Evolutionary conservation across 1,139 yeast genomes (phyloP).

Genomic region (Sugiyamaella pinicola): DNA sequence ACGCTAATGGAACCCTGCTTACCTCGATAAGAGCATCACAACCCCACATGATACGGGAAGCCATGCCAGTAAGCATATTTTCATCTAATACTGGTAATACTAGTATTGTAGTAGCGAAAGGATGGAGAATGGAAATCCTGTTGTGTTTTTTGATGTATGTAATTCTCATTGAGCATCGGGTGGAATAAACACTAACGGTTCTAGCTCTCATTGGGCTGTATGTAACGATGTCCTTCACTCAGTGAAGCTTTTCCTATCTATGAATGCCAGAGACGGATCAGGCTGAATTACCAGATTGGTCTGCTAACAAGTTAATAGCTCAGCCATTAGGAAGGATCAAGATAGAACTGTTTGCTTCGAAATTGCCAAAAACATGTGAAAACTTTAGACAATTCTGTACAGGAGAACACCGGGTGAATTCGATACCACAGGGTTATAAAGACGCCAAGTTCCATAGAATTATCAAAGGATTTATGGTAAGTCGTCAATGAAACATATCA

Average conservation of each 20-base stretch:
- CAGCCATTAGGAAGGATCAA: conserved; percentile 48
- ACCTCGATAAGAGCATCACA: conserved; percentile 4
- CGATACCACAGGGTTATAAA: conserved; percentile 63
- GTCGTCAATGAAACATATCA: conserved; percentile 24
- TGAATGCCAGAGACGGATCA: too few relatives aligned
- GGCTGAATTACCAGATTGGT: too few relatives aligned
- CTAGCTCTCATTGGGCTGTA: conserved; percentile 38
- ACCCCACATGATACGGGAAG: not conserved
- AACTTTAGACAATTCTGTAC: conserved; percentile 60
- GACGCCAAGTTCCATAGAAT: conserved; percentile 80
- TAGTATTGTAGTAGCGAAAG: not conserved
- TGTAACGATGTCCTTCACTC: too few relatives aligned
- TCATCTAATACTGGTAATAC: not conserved
- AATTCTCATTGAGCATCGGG: not conserved
- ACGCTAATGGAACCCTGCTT: not conserved
- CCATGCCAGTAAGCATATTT: not conserved
- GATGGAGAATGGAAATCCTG: conserved; percentile 34
- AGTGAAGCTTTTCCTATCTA: too few relatives aligned
- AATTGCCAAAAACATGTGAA: conserved; percentile 53
- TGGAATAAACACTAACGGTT: conserved; percentile 16
- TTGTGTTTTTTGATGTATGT: conserved; percentile 48
- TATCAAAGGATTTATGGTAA: conserved; percentile 69
- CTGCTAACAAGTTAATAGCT: conserved; percentile 9
- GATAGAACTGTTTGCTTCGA: conserved; percentile 48
- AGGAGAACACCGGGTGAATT: conserved; percentile 50